A percentile compares a stretch with the other conserved stretches of the same genome.
Evolutionary conservation across 306 rosid genomes (phyloP).

Genomic region (Trichosanthes truncata): DNA sequence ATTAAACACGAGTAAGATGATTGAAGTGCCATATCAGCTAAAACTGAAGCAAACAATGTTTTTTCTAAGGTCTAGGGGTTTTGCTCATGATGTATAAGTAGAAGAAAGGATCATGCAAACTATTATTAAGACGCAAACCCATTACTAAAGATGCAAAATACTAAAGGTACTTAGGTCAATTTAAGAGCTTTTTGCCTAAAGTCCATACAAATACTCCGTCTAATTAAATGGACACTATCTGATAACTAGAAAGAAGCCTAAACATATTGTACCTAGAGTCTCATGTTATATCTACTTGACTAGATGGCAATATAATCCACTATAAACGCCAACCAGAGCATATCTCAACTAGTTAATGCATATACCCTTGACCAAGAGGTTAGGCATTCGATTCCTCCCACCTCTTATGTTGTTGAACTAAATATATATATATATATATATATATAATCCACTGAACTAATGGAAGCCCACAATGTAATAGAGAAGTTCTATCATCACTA

Average conservation of each 20-base stretch:
- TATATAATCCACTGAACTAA: background rate
- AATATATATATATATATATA: too few relatives aligned
- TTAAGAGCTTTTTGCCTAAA: background rate
- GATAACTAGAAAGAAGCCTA: background rate
- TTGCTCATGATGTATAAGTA: background rate
- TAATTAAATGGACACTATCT: background rate
- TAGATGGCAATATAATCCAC: background rate
- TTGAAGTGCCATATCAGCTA: background rate
- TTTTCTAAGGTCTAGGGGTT: background rate
- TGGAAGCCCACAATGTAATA: background rate
- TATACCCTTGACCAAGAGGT: too few relatives aligned
- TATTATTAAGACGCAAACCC: background rate
- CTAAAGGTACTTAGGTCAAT: background rate
- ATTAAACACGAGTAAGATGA: constrained; percentile 6
- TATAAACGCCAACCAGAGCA: background rate
- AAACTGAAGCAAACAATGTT: background rate
- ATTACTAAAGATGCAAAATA: background rate
- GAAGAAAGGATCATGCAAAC: background rate
- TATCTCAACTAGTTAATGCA: background rate
- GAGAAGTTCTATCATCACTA: background rate
- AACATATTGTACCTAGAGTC: background rate
- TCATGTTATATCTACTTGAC: background rate
- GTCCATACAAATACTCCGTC: background rate
- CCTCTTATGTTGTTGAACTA: background rate
- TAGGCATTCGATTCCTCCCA: background rate